Evolutionary conservation across 805 yeast species (phyloP).

Genomic region (Blastobotrys muscicola): DNA sequence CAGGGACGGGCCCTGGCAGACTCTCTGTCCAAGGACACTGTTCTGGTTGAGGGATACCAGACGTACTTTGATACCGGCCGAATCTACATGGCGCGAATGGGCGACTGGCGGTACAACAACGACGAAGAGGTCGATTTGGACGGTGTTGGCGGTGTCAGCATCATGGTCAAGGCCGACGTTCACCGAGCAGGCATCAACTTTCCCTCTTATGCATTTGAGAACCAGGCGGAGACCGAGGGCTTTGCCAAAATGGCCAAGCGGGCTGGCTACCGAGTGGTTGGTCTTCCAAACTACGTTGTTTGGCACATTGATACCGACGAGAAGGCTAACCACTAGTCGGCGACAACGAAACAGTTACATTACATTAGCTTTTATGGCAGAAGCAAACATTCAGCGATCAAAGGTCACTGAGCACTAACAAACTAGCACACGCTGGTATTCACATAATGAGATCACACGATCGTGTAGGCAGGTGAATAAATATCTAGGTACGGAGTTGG

Average conservation of each 20-base stretch:
- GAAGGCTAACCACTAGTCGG: slow-evolving; percentile 4
- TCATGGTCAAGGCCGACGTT: slow-evolving; percentile 82
- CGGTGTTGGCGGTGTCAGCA: slow-evolving; percentile 91
- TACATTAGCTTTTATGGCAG: too few relatives aligned
- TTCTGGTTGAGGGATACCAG: slow-evolving; percentile 88
- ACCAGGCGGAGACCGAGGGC: slow-evolving; percentile 85
- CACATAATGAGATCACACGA: neutral
- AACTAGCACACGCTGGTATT: too few relatives aligned
- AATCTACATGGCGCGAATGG: slow-evolving; percentile 72
- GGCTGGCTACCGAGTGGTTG: slow-evolving; percentile 79
- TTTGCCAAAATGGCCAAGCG: slow-evolving; percentile 67
- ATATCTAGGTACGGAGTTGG: neutral
- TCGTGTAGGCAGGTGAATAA: neutral
- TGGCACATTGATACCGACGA: slow-evolving; percentile 57
- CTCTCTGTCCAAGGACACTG: slow-evolving; percentile 57
- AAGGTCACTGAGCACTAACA: slow-evolving; percentile 1
- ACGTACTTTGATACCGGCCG: slow-evolving; percentile 79
- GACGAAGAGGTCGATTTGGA: slow-evolving; percentile 69
- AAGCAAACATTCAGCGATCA: too few relatives aligned
- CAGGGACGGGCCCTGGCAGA: slow-evolving; percentile 63
- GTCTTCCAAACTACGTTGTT: slow-evolving; percentile 78
- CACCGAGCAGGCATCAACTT: slow-evolving; percentile 93
- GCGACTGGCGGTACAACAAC: slow-evolving; percentile 44
- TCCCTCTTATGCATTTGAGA: slow-evolving; percentile 86
- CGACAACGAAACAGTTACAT: too few relatives aligned